A percentile compares a stretch with the other conserved stretches of the same genome.
phyloP scores from a whole-genome alignment of 352 stramenopile genomes.

The Aphanomyces invadans region DNA sequence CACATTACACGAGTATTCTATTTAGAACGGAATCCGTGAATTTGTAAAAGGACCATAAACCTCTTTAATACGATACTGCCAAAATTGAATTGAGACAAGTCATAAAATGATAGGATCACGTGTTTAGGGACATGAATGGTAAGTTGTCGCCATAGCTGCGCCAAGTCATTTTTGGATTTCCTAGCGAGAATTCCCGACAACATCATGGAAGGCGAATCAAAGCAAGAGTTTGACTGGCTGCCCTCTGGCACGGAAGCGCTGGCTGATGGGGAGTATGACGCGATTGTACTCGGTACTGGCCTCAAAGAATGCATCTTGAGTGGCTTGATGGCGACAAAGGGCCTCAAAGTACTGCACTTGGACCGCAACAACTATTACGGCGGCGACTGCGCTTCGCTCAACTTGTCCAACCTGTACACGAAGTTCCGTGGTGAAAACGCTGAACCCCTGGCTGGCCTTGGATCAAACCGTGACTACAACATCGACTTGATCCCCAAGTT shows the following conservation, averaged over 20 bases:
- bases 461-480: conserved; percentile 98
- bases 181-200: background rate
- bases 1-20: background rate
- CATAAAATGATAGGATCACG: background rate
- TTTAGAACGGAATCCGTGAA: background rate
- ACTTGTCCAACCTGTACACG: conserved; percentile 97
- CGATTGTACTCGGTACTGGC: conserved; percentile 98
- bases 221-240: conserved; percentile 91
- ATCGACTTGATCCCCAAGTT: conserved; percentile 99
- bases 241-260: conserved; percentile 90
- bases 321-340: conserved; percentile 90
- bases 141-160: background rate
- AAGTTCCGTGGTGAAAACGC: conserved; percentile 81
- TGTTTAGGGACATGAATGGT: background rate
- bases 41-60: no score
- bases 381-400: conserved; percentile 96
- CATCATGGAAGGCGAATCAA: conserved; percentile 25
- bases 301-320: conserved; percentile 99
- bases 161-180: conserved; percentile 24
- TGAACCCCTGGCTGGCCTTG: conserved; percentile 67
- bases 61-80: background rate
- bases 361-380: conserved; percentile 98
- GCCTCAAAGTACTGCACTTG: conserved; percentile 95
- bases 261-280: conserved; percentile 99
- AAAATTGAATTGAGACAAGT: background rate